Conservation (phyloP, 2,329 filamentous ascomycete genomes). For the Nemania serpens region DNA sequence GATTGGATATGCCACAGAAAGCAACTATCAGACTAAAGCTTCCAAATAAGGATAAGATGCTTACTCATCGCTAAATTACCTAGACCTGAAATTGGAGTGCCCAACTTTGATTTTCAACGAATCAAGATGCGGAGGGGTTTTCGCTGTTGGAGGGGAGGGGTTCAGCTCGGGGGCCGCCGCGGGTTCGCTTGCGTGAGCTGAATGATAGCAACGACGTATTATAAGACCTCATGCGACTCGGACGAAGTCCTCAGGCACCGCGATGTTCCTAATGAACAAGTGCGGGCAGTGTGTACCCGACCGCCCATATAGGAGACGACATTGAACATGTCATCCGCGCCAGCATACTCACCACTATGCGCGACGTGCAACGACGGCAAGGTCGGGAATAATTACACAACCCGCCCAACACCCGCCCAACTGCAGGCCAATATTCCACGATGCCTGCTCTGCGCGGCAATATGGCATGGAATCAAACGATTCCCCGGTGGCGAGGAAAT, state of each 20-base stretch:
- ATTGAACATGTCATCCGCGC: not conserved
- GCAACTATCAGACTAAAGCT: no score
- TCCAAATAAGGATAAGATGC: no score
- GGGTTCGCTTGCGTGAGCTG: not conserved
- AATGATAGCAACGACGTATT: not conserved
- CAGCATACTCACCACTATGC: constrained; percentile 2
- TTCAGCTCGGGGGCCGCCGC: constrained; percentile 8
- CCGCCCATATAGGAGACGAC: not conserved
- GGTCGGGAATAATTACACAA: not conserved
- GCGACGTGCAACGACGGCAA: constrained; percentile 11
- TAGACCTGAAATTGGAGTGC: no score
- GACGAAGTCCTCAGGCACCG: not conserved
- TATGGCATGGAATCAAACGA: constrained; percentile 9
- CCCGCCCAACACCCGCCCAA: not conserved
- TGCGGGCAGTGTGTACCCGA: not conserved
- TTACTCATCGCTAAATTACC: no score
- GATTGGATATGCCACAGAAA: no score
- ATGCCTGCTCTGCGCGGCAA: constrained; percentile 9
- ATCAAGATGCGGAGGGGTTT: not conserved
- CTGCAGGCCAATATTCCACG: constrained; percentile 2
- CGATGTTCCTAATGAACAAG: not conserved
- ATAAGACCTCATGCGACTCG: constrained; percentile 5
- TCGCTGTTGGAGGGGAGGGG: constrained; percentile 9
- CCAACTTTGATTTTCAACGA: no score
- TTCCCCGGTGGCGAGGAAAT: not conserved